Conservation (phyloP, 495 filamentous ascomycete genomes). For the Ascobolus immersus region DNA sequence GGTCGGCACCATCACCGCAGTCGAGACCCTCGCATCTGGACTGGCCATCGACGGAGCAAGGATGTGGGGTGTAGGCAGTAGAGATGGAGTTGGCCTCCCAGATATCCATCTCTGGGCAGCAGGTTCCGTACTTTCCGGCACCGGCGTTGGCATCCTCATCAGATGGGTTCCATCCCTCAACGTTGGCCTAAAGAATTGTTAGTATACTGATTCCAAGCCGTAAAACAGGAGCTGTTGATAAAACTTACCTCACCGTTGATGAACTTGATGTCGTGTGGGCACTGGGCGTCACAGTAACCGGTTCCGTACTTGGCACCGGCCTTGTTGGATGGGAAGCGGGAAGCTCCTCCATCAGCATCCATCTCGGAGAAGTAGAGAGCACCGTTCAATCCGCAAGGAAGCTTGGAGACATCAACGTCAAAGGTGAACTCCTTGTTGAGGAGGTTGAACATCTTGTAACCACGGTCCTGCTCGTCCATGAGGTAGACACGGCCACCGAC, state of each 20-base stretch:
- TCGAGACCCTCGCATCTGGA: conserved; percentile 25
- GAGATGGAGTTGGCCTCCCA: conserved; percentile 43
- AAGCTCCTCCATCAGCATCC: conserved; percentile 33
- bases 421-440: conserved; percentile 41
- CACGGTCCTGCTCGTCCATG: conserved; percentile 22
- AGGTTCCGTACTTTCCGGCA: conserved; percentile 33
- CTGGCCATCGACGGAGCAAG: conserved; percentile 29
- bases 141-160: conserved; percentile 27
- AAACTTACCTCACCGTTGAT: conserved; percentile 32
- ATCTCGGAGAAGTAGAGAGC: conserved; percentile 44
- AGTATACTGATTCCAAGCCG: neutral
- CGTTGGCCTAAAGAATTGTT: conserved; percentile 22
- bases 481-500: conserved; percentile 38
- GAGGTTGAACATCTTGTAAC: conserved; percentile 35
- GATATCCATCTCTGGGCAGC: conserved; percentile 49
- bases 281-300: conserved; percentile 55
- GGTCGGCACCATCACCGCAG: conserved; percentile 23
- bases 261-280: conserved; percentile 37
- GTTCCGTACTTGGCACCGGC: conserved; percentile 50
- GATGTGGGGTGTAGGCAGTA: conserved; percentile 34
- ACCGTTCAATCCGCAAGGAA: conserved; percentile 48
- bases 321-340: conserved; percentile 28
- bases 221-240: neutral
- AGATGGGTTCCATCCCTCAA: conserved; percentile 29
- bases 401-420: conserved; percentile 36